Evolutionary conservation across 1,139 yeast genomes (phyloP).

Genomic region (Suhomyces atakaporum): DNA sequence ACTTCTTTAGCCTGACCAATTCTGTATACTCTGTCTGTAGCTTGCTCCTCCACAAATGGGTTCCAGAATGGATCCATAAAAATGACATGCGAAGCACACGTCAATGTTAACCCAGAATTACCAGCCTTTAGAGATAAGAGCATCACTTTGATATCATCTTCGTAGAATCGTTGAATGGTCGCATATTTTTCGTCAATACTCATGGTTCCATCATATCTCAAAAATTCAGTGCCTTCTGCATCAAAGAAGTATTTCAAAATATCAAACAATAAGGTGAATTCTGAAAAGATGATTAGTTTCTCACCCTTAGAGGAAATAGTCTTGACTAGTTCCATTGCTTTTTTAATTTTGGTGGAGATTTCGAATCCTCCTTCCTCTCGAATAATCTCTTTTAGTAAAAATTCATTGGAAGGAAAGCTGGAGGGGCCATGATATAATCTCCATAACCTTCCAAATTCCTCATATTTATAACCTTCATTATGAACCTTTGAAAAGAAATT

Average conservation of each 20-base stretch:
- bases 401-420: constrained; percentile 16
- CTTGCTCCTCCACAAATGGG: constrained; percentile 94
- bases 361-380: constrained; percentile 35
- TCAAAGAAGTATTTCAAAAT: constrained; percentile 60
- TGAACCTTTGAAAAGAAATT: constrained; percentile 52
- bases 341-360: constrained; percentile 57
- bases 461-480: constrained; percentile 24
- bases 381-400: constrained; percentile 30
- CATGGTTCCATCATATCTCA: constrained; percentile 86
- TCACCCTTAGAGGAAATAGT: constrained; percentile 51
- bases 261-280: constrained; percentile 78
- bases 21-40: constrained; percentile 92
- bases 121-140: constrained; percentile 86
- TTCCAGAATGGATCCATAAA: constrained; percentile 96
- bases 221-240: constrained; percentile 46
- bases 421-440: constrained; percentile 9
- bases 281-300: constrained; percentile 78
- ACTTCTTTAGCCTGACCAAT: constrained; percentile 85
- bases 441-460: constrained; percentile 15
- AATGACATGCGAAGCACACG: constrained; percentile 90
- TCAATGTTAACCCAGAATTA: constrained; percentile 86
- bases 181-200: constrained; percentile 61
- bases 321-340: constrained; percentile 47
- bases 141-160: constrained; percentile 54
- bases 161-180: constrained; percentile 64